Percentiles rank a stretch among this genome's conserved stretches.
phyloP scores from a whole-genome alignment of 2,329 filamentous ascomycete genomes.

The Claviceps monticola region DNA sequence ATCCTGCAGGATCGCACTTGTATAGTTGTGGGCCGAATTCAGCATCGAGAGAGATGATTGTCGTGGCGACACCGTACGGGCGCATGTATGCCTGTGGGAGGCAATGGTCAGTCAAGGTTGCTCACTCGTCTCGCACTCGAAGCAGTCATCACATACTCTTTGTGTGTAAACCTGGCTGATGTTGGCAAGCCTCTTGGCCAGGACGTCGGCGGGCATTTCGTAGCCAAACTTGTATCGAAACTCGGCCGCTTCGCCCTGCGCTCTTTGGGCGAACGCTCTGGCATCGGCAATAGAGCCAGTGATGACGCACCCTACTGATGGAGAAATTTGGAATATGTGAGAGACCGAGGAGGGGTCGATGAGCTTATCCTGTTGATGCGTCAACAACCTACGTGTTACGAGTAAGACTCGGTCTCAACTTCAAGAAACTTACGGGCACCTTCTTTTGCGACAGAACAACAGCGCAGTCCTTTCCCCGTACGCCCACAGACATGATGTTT shows the following conservation, averaged over 20 bases:
- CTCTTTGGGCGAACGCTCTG: slow-evolving; percentile 80
- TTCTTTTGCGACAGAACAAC: slow-evolving; percentile 99
- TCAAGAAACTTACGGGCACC: slow-evolving; percentile 61
- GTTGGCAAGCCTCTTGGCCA: slow-evolving; percentile 94
- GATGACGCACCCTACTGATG: slow-evolving; percentile 94
- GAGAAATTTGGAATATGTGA: slow-evolving; percentile 93
- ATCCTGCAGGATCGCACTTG: slow-evolving; percentile 97
- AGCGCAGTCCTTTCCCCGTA: slow-evolving; percentile 92
- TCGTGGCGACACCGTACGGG: slow-evolving; percentile 88
- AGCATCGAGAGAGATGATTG: slow-evolving; percentile 83
- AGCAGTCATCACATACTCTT: slow-evolving; percentile 43
- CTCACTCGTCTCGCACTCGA: neutral
- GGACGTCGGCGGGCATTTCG: slow-evolving; percentile 96
- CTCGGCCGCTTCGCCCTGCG: slow-evolving; percentile 89
- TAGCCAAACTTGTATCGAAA: slow-evolving; percentile 98
- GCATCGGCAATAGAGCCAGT: slow-evolving; percentile 97
- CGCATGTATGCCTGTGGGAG: slow-evolving; percentile 73
- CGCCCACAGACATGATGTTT: slow-evolving; percentile 95
- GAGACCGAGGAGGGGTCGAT: slow-evolving; percentile 96
- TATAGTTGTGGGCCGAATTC: slow-evolving; percentile 90
- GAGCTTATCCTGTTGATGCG: slow-evolving; percentile 68
- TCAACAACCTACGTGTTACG: neutral
- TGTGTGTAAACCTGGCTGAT: slow-evolving; percentile 99
- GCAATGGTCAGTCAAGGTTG: neutral
- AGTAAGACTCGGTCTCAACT: neutral